Percentiles rank a stretch among this genome's conserved stretches.
Evolutionary conservation across 192 early-diverging fungal species (phyloP).

Genomic region (Backusella australiensis): DNA sequence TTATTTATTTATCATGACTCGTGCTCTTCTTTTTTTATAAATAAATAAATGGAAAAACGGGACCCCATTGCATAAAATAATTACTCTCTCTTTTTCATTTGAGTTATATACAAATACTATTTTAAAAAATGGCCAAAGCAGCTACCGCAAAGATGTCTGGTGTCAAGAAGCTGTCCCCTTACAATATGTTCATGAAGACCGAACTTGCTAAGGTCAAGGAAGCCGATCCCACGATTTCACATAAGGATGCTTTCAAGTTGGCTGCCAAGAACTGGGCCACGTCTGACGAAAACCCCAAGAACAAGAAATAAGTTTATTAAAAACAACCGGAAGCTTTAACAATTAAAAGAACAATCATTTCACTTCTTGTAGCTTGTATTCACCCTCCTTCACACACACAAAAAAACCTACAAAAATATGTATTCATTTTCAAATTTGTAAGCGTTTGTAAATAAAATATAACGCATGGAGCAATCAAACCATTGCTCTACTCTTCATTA

Average conservation of each 20-base stretch:
- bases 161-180: constrained; percentile 24
- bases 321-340: background rate
- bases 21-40: too few relatives aligned
- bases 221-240: constrained; percentile 16
- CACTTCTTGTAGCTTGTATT: background rate
- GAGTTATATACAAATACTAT: background rate
- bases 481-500: too few relatives aligned
- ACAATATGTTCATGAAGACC: constrained; percentile 26
- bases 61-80: too few relatives aligned
- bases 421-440: background rate
- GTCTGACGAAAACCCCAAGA: constrained; percentile 12
- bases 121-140: constrained; percentile 21
- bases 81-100: constrained; percentile 1
- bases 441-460: background rate
- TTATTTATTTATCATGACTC: too few relatives aligned
- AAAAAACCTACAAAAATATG: background rate
- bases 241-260: constrained; percentile 24
- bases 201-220: constrained; percentile 28
- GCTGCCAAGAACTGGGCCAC: constrained; percentile 14
- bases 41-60: too few relatives aligned
- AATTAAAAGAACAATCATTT: background rate
- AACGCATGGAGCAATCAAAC: background rate
- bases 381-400: background rate
- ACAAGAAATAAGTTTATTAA: background rate
- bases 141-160: constrained; percentile 19